Base-by-base conservation (phyloP, 1,139 yeast species). In the Pichia sp. region DNA sequence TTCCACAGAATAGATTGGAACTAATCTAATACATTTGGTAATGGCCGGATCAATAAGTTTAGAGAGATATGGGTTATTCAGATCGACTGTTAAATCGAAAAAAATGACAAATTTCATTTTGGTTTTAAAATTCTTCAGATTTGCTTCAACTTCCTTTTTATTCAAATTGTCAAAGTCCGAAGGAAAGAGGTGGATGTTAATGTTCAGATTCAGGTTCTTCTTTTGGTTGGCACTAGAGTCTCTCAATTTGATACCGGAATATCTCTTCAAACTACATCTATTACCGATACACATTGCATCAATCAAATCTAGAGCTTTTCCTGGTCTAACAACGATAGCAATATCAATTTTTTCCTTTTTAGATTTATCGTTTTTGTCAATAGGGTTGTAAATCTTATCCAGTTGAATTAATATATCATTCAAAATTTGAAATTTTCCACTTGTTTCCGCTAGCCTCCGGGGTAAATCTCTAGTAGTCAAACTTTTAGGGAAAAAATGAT, bases 401-500 rank as follows among this genome's bases (percentile, higher is more conserved):
- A 62, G 40, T 16, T 77, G 75, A 45, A 69, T 69, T 38, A 81
- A 58, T 46, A 82, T 61, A 59, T 83, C 85, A 45, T 72, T 73
- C 49, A 87, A 64, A 1, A 82, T 85, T 48, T 72, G 72, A 64
- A 88, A 88, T 60, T 88, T 90, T 29, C 97, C 97, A 59, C 95
- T 82, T 4, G 94, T 81, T 43, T 83, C 90, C 10, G 84, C 84
- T 44, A 90, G 64, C 56, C 82, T 77, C 37, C 69, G 69, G 3
- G 95, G 92, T 52, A 84, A 80, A 53, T 88, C 96, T 60, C 83
- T 81, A 44, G 81, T 77, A 5, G 81, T 72, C 48, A 90, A 66
- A 51, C 83, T 82, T 59, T 85, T 87, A 29, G 97, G 97, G 73
- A 87, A 74, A 56, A 85, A 84, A 60, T 87, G 95, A 51, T 81